Evolutionary conservation across 2,329 filamentous ascomycete genomes (phyloP), one percentile per base, ranked within the genome.

Genomic region (Ophiostoma perfectum): DNA sequence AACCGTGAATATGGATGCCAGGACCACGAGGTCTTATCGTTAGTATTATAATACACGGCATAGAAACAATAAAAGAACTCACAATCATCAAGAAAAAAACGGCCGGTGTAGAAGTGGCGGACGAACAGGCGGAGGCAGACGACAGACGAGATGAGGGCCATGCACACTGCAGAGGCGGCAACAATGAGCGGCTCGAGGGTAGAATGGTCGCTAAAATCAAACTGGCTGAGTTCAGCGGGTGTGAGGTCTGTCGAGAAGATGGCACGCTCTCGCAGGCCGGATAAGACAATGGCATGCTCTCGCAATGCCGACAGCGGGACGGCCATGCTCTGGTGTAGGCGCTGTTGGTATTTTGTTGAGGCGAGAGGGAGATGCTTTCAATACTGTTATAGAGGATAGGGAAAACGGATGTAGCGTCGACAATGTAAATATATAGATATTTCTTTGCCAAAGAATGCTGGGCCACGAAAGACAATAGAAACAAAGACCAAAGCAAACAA

Each of bases 71-170:
- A 36, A 3, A 11, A 4, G 9, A 38, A 58, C 52, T 9, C 12
- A 58, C 52, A 63, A 64, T 75, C 74, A 39, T 75, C 74, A 14
- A 72, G 42, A 12, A 74, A 72, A 63, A 74, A 72, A 5, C 70
- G 70, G 45, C 70, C 65, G 4, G 70, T 70, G 39, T 70, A 71
- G 65, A 58, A 68, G 5, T 66, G 70, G 14, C 74, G 72, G 3
- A 72, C 71, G 2, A 69, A 41, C 3, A 74, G 65, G 1, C 74
- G 71, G 36, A 74, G 66, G 5, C 62, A 38, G 8, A 75, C 73
- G 4, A 72, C 65, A 3, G 70, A 52, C 9, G 66, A 67, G 42
- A 74, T 71, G 4, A 75, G 71, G 14, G 66, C 71, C 14, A 74
- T 73, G 67, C 68, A 70, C 9, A 70, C 64, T 9, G 71, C 55